Conservation (phyloP, 148 eudicot species). For the Chenopodium formosanum region DNA sequence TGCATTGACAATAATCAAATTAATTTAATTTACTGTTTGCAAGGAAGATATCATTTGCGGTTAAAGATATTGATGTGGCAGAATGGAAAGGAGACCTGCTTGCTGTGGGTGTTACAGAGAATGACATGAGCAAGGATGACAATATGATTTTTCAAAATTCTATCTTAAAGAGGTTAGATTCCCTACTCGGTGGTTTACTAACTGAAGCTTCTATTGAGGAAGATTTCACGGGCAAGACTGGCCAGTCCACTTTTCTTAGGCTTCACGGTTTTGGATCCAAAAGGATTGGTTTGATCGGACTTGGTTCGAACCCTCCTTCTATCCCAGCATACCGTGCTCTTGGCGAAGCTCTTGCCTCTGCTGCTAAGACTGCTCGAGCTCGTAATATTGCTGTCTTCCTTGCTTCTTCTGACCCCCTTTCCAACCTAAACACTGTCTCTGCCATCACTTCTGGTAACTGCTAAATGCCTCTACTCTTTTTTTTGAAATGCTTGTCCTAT, state of each 20-base stretch:
- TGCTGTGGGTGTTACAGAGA: constrained; percentile 87
- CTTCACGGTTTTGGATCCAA: constrained; percentile 79
- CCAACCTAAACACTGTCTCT: constrained; percentile 57
- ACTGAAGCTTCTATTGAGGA: constrained; percentile 78
- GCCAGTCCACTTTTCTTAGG: constrained; percentile 75
- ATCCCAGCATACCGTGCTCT: constrained; percentile 54
- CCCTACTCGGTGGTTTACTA: constrained; percentile 65
- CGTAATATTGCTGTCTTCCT: constrained; percentile 63
- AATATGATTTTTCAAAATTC: constrained; percentile 63
- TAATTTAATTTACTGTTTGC: too few relatives aligned
- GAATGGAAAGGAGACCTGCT: constrained; percentile 97
- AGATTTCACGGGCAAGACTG: constrained; percentile 84
- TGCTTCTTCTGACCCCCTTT: constrained; percentile 63
- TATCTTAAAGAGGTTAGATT: constrained; percentile 59
- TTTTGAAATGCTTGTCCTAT: not conserved
- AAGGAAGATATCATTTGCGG: constrained; percentile 62
- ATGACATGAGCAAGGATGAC: constrained; percentile 73
- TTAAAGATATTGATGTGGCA: constrained; percentile 72
- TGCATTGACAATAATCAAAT: too few relatives aligned
- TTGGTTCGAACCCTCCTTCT: constrained; percentile 51
- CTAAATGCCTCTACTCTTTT: constrained; percentile 8
- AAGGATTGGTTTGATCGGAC: constrained; percentile 76
- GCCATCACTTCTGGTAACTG: constrained; percentile 70
- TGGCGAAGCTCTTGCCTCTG: constrained; percentile 79
- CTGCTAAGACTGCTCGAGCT: constrained; percentile 79